Evolutionary conservation across 1,284 basidiomycete species (phyloP).

Genomic region (Pulchroboletus neoregius): DNA sequence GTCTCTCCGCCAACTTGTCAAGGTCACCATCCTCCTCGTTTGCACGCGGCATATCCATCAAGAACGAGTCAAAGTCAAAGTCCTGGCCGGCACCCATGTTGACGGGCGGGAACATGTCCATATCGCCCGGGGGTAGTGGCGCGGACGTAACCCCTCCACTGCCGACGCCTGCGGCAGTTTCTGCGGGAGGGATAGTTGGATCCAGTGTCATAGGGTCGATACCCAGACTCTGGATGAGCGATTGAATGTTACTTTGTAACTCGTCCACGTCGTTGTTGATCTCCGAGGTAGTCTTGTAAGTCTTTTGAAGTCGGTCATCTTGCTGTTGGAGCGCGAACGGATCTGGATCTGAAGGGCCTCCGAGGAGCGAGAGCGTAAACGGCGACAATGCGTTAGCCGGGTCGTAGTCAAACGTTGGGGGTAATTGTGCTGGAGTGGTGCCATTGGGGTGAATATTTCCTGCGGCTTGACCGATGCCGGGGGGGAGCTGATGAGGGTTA

Average conservation of each 20-base stretch:
- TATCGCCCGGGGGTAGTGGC: constrained; percentile 3
- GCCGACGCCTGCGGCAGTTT: constrained; percentile 1
- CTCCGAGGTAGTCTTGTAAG: constrained; percentile 59
- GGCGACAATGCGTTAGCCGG: constrained; percentile 16
- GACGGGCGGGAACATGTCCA: constrained; percentile 20
- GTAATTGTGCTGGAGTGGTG: constrained; percentile 5
- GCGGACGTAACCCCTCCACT: constrained; percentile 14
- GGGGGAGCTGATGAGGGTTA: constrained; percentile 14
- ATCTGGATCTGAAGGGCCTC: constrained; percentile 22
- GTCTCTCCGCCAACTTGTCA: constrained; percentile 32
- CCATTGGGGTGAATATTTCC: constrained; percentile 7
- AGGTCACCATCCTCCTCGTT: constrained; percentile 35
- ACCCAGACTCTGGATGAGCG: constrained; percentile 68
- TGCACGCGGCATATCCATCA: constrained; percentile 34
- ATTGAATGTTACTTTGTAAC: constrained; percentile 68
- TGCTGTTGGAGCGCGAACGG: constrained; percentile 37
- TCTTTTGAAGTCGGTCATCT: constrained; percentile 44
- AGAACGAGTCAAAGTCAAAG: constrained; percentile 49
- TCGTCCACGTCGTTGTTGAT: constrained; percentile 73
- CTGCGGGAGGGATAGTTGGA: constrained; percentile 13
- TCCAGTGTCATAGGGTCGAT: constrained; percentile 48
- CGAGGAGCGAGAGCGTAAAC: constrained; percentile 22
- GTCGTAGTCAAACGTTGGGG: constrained; percentile 18
- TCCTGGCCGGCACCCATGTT: constrained; percentile 27
- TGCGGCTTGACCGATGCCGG: background rate